Conservation (phyloP, 306 rosid genomes). For the cucumber (Cucumis sativus) region Cucumber_9930_V3 NC_026660.2:600001-600500, state of each 20-base stretch:
- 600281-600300: conserved; percentile 46
- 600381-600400: conserved; percentile 34
- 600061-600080: conserved; percentile 29
- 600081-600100: conserved; percentile 35
- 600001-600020: neutral
- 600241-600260: conserved; percentile 42
- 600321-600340: conserved; percentile 44
- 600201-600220: conserved; percentile 19
- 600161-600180: conserved; percentile 28
- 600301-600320: conserved; percentile 21
- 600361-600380: conserved; percentile 52
- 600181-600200: conserved; percentile 14
- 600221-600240: conserved; percentile 24
- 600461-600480: conserved; percentile 40
- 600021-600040: conserved; percentile 31
- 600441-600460: conserved; percentile 22
- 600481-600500: conserved; percentile 41
- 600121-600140: conserved; percentile 34
- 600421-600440: conserved; percentile 22
- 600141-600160: conserved; percentile 44
- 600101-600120: conserved; percentile 44
- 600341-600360: conserved; percentile 38
- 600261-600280: conserved; percentile 35
- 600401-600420: conserved; percentile 22
- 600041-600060: conserved; percentile 35